phyloP scores from a whole-genome alignment of 2,329 filamentous ascomycete species.

The Aaosphaeria pasadenensis region DNA sequence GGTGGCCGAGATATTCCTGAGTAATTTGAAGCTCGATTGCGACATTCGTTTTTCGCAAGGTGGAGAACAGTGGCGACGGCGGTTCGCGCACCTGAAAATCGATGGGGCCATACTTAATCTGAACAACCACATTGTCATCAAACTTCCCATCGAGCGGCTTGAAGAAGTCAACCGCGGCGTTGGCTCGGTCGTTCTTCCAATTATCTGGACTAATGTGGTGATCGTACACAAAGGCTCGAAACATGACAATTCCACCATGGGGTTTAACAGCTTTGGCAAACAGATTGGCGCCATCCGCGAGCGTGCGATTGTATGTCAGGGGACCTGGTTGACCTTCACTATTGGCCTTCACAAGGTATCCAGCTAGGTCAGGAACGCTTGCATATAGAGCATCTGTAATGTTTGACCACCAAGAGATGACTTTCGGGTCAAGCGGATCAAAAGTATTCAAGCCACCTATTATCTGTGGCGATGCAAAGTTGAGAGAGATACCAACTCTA shows the following conservation, averaged over 20 bases:
- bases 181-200: slow-evolving; percentile 67
- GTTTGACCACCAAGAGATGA: slow-evolving; percentile 62
- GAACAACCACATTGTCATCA: slow-evolving; percentile 67
- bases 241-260: slow-evolving; percentile 82
- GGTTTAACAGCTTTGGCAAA: slow-evolving; percentile 84
- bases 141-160: slow-evolving; percentile 62
- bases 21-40: slow-evolving; percentile 66
- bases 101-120: slow-evolving; percentile 73
- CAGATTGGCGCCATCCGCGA: slow-evolving; percentile 66
- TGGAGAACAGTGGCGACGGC: slow-evolving; percentile 61
- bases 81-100: slow-evolving; percentile 73
- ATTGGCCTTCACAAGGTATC: slow-evolving; percentile 69
- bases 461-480: slow-evolving; percentile 63
- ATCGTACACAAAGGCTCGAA: slow-evolving; percentile 71
- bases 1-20: slow-evolving; percentile 71
- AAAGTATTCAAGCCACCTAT: slow-evolving; percentile 58
- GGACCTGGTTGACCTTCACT: slow-evolving; percentile 71
- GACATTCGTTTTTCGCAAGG: slow-evolving; percentile 45
- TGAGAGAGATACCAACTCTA: slow-evolving; percentile 62
- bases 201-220: slow-evolving; percentile 53
- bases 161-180: slow-evolving; percentile 68
- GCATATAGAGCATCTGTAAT: slow-evolving; percentile 59
- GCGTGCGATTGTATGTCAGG: slow-evolving; percentile 65
- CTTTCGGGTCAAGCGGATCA: slow-evolving; percentile 60
- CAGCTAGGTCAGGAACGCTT: slow-evolving; percentile 63